Conservation (phyloP, 2,329 filamentous ascomycete genomes). For the Fusarium humuli region DNA sequence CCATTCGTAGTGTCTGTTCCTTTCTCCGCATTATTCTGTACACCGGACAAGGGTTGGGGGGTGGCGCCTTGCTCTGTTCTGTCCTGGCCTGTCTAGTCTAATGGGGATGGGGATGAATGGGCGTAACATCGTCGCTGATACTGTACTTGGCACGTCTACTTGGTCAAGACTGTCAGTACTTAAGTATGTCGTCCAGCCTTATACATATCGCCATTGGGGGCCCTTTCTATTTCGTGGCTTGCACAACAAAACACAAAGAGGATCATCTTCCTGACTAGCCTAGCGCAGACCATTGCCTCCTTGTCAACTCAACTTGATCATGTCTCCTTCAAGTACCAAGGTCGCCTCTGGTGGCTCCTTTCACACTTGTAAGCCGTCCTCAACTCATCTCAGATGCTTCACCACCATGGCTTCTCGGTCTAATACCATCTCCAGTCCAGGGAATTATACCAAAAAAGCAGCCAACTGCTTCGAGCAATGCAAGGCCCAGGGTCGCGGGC, state of each 20-base stretch:
- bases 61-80: constrained; percentile 9
- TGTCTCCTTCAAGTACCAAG: constrained; percentile 59
- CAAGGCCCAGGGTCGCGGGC: constrained; percentile 55
- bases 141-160: constrained; percentile 28
- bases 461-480: constrained; percentile 50
- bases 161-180: constrained; percentile 30
- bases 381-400: neutral
- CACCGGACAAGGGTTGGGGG: constrained; percentile 8
- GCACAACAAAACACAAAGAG: constrained; percentile 8
- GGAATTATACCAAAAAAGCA: constrained; percentile 64
- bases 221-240: constrained; percentile 32
- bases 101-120: neutral
- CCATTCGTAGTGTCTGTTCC: constrained; percentile 21
- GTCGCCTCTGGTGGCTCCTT: constrained; percentile 57
- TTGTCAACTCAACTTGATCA: constrained; percentile 34
- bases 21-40: constrained; percentile 36
- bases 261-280: constrained; percentile 27
- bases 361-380: constrained; percentile 42
- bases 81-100: neutral
- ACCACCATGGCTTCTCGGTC: neutral
- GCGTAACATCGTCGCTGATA: constrained; percentile 31
- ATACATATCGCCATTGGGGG: constrained; percentile 30
- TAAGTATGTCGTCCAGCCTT: constrained; percentile 37
- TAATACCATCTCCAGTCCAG: constrained; percentile 56
- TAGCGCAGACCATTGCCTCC: constrained; percentile 23